Base-by-base conservation (phyloP, 306 rosid species). In the Senna siamea region DNA sequence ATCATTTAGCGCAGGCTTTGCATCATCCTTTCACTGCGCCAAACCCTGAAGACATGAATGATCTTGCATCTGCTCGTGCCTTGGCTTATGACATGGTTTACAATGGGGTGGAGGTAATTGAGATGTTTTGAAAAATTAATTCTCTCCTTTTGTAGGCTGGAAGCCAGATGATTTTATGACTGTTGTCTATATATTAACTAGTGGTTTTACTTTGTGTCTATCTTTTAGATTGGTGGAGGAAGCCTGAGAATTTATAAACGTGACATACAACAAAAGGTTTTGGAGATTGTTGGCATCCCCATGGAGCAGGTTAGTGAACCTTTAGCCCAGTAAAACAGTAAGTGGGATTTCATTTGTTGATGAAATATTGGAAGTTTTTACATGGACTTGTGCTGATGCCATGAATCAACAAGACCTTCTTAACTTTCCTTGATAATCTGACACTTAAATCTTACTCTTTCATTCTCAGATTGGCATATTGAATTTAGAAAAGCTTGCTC, bases 1-100 rank as follows among this genome's bases (percentile, higher is more conserved):
- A 60, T 66, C 14, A 37, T 52, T 30, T 76, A 71, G 6, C 38
- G 70, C 86, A 94, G 98, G 90, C 99, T 75, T 81, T 94, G 85
- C 99, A 94, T 75, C 99, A 94, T 76, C 97, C 99, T 65, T 94
- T 94, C 82, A 94, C 99, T 63, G 99, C 99, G 26, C 99, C 99
- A 65, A 89, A 94, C 80, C 93, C 99, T 13, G 92, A 91, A 81
- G 99, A 91, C 77, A 82, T 87, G 81, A 74, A 83, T 59, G 89
- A 94, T 81, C 96, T 94, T 63, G 87, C 97, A 28, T 82, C 96
- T 68, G 98, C 99, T 57, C 96, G 95, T 73, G 99, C 99, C 5
- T 81, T 94, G 78, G 99, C 99, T 14, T 94, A 92, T 87, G 99
- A 94, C 84, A 87, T 94, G 96, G 97, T 94, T 84, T 91, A 88